Evolutionary conservation across 2,329 filamentous ascomycete species (phyloP), one percentile per base, ranked within the genome.

Genomic region (Hawksworthiomyces lignivorus): DNA sequence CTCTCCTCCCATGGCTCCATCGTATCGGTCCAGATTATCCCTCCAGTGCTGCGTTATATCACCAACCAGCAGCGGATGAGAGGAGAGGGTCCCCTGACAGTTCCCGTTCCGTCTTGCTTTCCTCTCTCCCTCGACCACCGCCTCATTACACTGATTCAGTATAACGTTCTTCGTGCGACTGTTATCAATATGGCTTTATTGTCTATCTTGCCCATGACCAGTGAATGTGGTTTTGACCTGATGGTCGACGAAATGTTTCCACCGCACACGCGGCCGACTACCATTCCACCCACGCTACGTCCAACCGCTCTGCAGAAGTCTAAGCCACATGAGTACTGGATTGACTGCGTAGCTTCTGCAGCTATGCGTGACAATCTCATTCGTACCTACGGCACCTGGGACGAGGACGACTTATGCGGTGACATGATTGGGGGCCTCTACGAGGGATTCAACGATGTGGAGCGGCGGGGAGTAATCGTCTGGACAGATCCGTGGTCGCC

Each of bases 401-500:
- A 55, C 35, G 50, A 52, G 15, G 57, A 59, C 30, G 56, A 56
- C 7, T 42, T 60, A 24, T 61, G 58, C 30, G 32, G 41, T 11
- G 58, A 60, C 36, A 36, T 56, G 14, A 36, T 52, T 22, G 57
- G 56, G 11, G 56, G 55, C 0, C 41, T 59, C 4, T 58, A 52
- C 39, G 55, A 57, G 39, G 56, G 52, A 7, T 54, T 52, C 36
- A 44, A 53, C 17, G 51, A 55, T 17, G 46, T 52, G 11, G 52
- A 55, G 36, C 39, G 43, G 7, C 52, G 52, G 7, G 58, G 59
- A 5, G 15, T 62, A 8, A 50, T 68, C 3, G 54, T 66, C 4
- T 69, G 65, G 65, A 54, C 55, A 10, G 56, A 61, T 17, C 63
- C 65, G 9, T 68, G 65, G 57, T 45, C 55, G 21, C 42, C 57